These are phyloP conservation scores for Ochetophila trinervis DNA, from an alignment of 306 rosid species.

Conservation along the genomic window DNA sequence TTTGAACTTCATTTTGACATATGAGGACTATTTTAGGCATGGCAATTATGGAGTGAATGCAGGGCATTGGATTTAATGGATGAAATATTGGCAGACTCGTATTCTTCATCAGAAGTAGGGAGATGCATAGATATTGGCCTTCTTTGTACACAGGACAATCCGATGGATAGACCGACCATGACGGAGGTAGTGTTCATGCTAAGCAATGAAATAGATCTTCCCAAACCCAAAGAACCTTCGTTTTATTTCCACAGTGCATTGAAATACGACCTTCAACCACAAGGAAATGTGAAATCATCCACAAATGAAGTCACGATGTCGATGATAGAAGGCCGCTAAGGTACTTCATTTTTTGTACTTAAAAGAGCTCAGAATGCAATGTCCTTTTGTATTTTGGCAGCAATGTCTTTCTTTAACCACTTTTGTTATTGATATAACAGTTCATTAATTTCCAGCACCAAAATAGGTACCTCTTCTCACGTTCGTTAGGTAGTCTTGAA, in stretches of 20 bases:
- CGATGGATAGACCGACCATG: slow-evolving; percentile 49
- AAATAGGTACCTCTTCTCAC: too few species aligned
- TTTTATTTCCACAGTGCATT: slow-evolving; percentile 3
- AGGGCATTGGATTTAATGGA: slow-evolving; percentile 47
- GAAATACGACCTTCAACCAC: neutral
- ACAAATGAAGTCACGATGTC: slow-evolving; percentile 14
- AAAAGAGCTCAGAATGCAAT: too few species aligned
- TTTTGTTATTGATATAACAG: too few species aligned
- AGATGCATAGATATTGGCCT: slow-evolving; percentile 47
- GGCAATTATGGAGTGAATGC: slow-evolving; percentile 27
- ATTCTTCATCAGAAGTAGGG: slow-evolving; percentile 14
- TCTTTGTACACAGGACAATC: too few species aligned
- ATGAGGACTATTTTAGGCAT: slow-evolving; percentile 8
- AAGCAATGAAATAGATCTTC: neutral
- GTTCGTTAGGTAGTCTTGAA: too few species aligned
- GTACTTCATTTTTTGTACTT: too few species aligned
- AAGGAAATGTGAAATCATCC: neutral
- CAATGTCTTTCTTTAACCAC: too few species aligned
- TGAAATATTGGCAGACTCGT: slow-evolving; percentile 22
- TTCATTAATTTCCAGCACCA: too few species aligned
- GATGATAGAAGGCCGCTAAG: slow-evolving; percentile 5
- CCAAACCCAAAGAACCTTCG: slow-evolving; percentile 17
- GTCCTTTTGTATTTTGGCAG: too few species aligned
- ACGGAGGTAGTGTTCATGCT: slow-evolving; percentile 28
- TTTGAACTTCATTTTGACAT: neutral